These are phyloP conservation scores for Megacollybia marginata DNA, from an alignment of 768 basidiomycete species.

Conservation along the genomic window DNA sequence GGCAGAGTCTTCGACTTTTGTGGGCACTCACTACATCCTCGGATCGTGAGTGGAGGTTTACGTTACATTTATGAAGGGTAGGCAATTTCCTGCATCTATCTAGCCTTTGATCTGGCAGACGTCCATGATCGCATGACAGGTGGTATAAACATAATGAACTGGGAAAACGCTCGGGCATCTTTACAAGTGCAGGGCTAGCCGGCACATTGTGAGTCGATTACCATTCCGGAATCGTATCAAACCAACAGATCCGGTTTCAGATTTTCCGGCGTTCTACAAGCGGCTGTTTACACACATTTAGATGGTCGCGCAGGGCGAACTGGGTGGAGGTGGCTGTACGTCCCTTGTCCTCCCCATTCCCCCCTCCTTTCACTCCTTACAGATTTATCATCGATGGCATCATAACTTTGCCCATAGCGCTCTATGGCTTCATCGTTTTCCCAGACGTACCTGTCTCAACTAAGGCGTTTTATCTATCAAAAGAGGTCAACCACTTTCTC, in stretches of 20 bases:
- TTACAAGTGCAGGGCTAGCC: slow-evolving; percentile 53
- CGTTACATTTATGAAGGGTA: neutral
- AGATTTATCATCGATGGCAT: slow-evolving; percentile 65
- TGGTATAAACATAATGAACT: slow-evolving; percentile 71
- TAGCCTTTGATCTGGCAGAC: neutral
- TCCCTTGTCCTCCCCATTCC: slow-evolving; percentile 1
- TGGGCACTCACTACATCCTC: slow-evolving; percentile 66
- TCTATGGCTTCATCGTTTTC: slow-evolving; percentile 67
- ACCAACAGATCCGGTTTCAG: slow-evolving; percentile 20
- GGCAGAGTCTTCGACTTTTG: slow-evolving; percentile 70
- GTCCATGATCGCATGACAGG: slow-evolving; percentile 17
- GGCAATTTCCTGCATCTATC: neutral
- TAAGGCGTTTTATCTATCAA: slow-evolving; percentile 53
- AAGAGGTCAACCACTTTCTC: slow-evolving; percentile 24
- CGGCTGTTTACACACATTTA: slow-evolving; percentile 51
- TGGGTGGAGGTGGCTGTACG: slow-evolving; percentile 65
- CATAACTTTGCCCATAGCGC: slow-evolving; percentile 65
- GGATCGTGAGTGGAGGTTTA: slow-evolving; percentile 46
- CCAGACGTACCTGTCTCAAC: slow-evolving; percentile 65
- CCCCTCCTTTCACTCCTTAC: neutral
- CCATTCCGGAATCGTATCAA: neutral
- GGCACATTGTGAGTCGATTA: slow-evolving; percentile 49
- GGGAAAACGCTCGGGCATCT: slow-evolving; percentile 66
- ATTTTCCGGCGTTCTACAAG: slow-evolving; percentile 61
- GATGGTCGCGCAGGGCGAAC: slow-evolving; percentile 45